Evolutionary conservation across 2,329 filamentous ascomycete species (phyloP).

Genomic region (Claviceps paspali): DNA sequence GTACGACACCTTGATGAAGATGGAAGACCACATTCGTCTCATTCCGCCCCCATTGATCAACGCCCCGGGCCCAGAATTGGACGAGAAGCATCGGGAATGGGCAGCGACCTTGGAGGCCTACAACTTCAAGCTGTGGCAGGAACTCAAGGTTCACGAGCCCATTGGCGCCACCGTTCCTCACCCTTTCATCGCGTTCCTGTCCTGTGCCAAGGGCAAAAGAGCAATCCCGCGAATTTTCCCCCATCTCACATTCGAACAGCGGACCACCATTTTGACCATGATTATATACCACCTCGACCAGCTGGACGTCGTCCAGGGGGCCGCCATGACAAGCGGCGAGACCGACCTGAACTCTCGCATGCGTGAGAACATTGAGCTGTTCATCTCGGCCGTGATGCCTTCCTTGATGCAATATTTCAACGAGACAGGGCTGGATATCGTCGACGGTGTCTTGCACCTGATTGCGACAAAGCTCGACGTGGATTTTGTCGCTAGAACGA

Average conservation of each 20-base stretch:
- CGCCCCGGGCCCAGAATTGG: constrained; percentile 43
- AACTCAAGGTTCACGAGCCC: constrained; percentile 84
- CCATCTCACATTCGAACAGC: constrained; percentile 81
- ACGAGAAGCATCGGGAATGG: constrained; percentile 69
- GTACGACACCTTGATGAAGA: constrained; percentile 76
- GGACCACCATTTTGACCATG: constrained; percentile 89
- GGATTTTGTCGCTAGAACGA: constrained; percentile 68
- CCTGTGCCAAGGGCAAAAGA: constrained; percentile 91
- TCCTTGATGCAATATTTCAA: constrained; percentile 80
- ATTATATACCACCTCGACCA: constrained; percentile 87
- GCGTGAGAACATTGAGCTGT: constrained; percentile 85
- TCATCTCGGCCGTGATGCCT: constrained; percentile 76
- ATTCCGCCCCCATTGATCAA: constrained; percentile 51
- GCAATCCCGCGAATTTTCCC: constrained; percentile 89
- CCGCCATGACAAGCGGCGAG: constrained; percentile 59
- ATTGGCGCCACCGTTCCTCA: constrained; percentile 65
- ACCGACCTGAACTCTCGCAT: constrained; percentile 56
- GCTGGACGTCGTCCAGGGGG: constrained; percentile 75
- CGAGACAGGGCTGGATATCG: constrained; percentile 79
- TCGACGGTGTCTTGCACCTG: constrained; percentile 76
- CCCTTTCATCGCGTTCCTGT: constrained; percentile 91
- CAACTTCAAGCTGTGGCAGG: constrained; percentile 68
- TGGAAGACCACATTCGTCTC: constrained; percentile 82
- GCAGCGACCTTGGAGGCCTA: constrained; percentile 40
- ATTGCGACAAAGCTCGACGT: constrained; percentile 74